Conservation (phyloP, 2,329 filamentous ascomycete genomes). For the Pyrenophora graminea region DNA sequence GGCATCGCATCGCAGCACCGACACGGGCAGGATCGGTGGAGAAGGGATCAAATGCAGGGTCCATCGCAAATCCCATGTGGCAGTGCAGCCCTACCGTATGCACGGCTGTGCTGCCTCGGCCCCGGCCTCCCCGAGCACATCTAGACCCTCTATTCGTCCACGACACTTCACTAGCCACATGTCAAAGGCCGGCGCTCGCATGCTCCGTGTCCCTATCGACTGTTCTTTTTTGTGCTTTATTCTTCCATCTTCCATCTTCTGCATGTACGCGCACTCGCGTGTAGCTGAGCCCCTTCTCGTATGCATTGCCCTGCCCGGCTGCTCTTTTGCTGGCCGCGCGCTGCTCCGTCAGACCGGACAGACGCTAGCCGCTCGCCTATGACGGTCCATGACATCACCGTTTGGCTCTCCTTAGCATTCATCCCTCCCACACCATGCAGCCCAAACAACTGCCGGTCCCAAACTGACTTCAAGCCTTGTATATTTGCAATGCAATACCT, state of each 20-base stretch:
- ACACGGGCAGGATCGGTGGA: constrained; percentile 9
- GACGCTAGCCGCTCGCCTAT: constrained; percentile 19
- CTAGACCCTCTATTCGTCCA: constrained; percentile 15
- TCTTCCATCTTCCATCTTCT: not conserved
- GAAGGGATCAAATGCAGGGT: constrained; percentile 17
- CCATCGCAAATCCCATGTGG: constrained; percentile 14
- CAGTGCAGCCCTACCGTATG: constrained; percentile 27
- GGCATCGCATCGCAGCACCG: constrained; percentile 18
- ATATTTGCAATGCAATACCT: constrained; percentile 23
- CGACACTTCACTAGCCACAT: constrained; percentile 30
- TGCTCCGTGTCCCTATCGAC: not conserved
- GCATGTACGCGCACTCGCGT: not conserved
- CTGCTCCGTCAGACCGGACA: constrained; percentile 1
- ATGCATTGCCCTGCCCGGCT: not conserved
- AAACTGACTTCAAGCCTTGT: constrained; percentile 25
- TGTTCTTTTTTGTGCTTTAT: not conserved
- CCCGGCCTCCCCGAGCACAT: constrained; percentile 22
- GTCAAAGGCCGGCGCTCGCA: constrained; percentile 12
- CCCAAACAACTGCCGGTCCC: constrained; percentile 14
- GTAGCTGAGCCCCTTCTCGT: not conserved
- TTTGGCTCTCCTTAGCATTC: constrained; percentile 1
- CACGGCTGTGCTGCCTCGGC: constrained; percentile 16
- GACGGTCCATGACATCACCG: constrained; percentile 32
- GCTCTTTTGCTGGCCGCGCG: constrained; percentile 3
- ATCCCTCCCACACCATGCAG: constrained; percentile 6